Percentiles rank a stretch among this genome's conserved stretches.
Conservation (phyloP, 441 rosid species). For the Biscutella laevigata region DNA sequence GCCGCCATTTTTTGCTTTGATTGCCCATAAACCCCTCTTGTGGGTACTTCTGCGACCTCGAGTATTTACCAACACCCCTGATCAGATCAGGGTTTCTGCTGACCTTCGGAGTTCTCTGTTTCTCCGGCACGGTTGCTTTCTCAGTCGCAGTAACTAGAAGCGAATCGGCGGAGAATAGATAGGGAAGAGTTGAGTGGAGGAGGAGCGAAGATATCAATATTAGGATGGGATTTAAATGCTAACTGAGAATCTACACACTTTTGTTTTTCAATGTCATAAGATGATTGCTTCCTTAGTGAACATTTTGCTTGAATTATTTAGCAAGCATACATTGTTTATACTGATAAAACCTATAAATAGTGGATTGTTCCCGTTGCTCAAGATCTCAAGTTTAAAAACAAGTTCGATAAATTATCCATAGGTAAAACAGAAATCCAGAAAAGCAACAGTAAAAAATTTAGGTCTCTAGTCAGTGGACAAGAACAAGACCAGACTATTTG, state of each 20-base stretch:
- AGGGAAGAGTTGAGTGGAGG: background rate
- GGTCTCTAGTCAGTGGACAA: constrained; percentile 6
- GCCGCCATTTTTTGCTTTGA: constrained; percentile 79
- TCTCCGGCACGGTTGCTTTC: constrained; percentile 57
- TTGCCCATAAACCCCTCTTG: constrained; percentile 84
- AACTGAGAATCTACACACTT: too few species aligned
- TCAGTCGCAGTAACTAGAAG: too few species aligned
- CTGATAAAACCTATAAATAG: too few species aligned
- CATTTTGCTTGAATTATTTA: too few species aligned
- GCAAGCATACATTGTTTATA: too few species aligned
- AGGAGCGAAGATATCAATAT: too few species aligned
- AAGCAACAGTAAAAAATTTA: background rate
- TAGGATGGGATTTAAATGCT: too few species aligned
- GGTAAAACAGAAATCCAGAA: background rate
- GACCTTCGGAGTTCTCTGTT: constrained; percentile 33
- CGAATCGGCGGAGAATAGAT: background rate
- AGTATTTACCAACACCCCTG: constrained; percentile 67
- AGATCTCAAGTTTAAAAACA: background rate
- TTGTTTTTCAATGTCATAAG: too few species aligned
- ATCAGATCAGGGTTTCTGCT: constrained; percentile 67
- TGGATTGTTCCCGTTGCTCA: background rate
- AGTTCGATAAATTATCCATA: constrained; percentile 5
- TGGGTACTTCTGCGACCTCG: constrained; percentile 77
- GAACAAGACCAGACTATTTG: constrained; percentile 14
- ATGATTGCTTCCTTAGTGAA: too few species aligned